Base-by-base conservation (phyloP, 176 grass and related monocot species). In the Aegilops sharonensis region DNA sequence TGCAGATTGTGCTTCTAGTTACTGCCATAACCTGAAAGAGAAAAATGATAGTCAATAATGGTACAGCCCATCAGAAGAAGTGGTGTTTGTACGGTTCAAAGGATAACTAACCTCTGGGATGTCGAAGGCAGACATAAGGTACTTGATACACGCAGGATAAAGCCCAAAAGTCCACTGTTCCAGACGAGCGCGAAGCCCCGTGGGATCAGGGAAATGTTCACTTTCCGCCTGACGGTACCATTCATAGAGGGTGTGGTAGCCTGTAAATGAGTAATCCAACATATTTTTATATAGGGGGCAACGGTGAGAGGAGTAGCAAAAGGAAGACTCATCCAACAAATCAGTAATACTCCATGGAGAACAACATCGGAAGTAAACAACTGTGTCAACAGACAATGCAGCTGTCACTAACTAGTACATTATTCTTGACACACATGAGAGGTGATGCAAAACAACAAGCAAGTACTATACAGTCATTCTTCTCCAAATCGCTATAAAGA, bases 51-150 rank as follows among this genome's bases (percentile, higher is more conserved):
- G 59, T 65, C 27, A 67, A 77, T 32, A 69, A 78, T 35, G 8
- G 15, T 52, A 36, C 10, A 25, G 20, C 18, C 36, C 27, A 83
- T 31, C 72, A 50, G 83, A 69, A 87, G 30, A 9, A 65, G 36
- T 60, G 13, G 37, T 67, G 5, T 64, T 73, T 17, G 36, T 37
- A 48, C 35, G 62, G 67, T 83, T 81, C 21, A 23, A 63, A 86
- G 13, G 72, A 50, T 83, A 76, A 27, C 25, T 25, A 25, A 99
- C 97, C 97, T 99, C 97, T 12, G 97, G 94, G 63, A 99, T 80
- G 59, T 99, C 97, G 35, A 99, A 99, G 73, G 97, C 97, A 15
- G 97, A 99, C 97, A 99, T 99, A 23, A 99, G 92, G 80, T 99
- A 99, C 87, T 99, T 99, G 64, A 99, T 96, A 92, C 94, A 94